Conservation (phyloP, 495 filamentous ascomycete species). For the Daldinia caldariorum region DNA sequence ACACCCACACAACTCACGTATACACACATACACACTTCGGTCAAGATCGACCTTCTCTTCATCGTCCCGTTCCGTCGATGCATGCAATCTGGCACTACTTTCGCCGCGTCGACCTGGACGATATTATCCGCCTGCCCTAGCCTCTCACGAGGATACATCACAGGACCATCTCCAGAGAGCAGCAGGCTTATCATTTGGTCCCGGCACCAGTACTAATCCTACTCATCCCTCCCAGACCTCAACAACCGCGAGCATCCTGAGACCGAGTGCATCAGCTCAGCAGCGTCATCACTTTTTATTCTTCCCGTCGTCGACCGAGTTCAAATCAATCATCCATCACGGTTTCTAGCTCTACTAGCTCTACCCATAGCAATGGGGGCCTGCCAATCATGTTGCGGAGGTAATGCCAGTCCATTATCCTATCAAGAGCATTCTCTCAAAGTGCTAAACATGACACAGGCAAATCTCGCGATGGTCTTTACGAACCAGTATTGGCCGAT, state of each 20-base stretch:
- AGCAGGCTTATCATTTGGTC: conserved; percentile 37
- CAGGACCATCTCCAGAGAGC: conserved; percentile 39
- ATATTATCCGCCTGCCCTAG: conserved; percentile 32
- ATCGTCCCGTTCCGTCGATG: conserved; percentile 34
- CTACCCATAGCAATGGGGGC: conserved; percentile 55
- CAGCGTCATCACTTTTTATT: conserved; percentile 13
- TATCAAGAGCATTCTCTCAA: conserved; percentile 19
- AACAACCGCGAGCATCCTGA: conserved; percentile 22
- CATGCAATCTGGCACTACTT: conserved; percentile 27
- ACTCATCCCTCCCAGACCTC: background rate
- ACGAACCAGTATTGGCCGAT: conserved; percentile 94
- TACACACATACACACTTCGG: background rate
- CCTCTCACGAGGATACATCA: conserved; percentile 46
- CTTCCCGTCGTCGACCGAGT: conserved; percentile 16
- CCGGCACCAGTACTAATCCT: conserved; percentile 17
- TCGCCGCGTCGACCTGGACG: conserved; percentile 36
- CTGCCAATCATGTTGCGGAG: conserved; percentile 64
- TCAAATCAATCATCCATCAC: conserved; percentile 39
- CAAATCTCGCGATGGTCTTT: conserved; percentile 89
- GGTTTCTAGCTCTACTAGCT: conserved; percentile 22
- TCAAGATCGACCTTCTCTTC: conserved; percentile 22
- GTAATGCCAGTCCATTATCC: conserved; percentile 43
- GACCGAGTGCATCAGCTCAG: background rate
- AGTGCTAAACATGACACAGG: conserved; percentile 58
- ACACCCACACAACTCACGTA: too few species aligned